Evolutionary conservation across 2,329 filamentous ascomycete species (phyloP).

Genomic region (Tolypocladium capitatum): DNA sequence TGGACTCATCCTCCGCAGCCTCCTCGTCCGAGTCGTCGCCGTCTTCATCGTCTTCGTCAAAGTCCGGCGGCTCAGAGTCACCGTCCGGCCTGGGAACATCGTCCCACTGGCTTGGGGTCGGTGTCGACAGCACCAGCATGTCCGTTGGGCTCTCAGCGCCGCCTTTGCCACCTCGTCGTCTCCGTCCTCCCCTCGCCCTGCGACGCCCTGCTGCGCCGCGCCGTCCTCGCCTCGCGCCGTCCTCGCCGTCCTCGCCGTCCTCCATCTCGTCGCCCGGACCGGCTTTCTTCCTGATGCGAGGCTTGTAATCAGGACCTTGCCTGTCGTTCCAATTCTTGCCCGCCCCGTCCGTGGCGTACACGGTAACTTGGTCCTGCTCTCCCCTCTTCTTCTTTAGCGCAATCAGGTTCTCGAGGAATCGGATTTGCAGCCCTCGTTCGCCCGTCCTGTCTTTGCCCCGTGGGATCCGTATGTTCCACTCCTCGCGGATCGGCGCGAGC

Average conservation of each 20-base stretch:
- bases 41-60: slow-evolving; percentile 10
- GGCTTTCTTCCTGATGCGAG: slow-evolving; percentile 12
- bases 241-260: slow-evolving; percentile 12
- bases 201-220: slow-evolving; percentile 6
- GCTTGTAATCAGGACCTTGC: slow-evolving; percentile 25
- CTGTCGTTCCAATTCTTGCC: slow-evolving; percentile 29
- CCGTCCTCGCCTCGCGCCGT: not conserved
- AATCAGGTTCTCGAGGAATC: slow-evolving; percentile 54
- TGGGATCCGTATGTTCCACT: slow-evolving; percentile 32
- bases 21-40: slow-evolving; percentile 9
- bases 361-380: slow-evolving; percentile 52
- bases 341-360: slow-evolving; percentile 34
- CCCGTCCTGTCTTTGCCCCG: slow-evolving; percentile 31
- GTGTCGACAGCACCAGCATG: slow-evolving; percentile 14
- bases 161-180: slow-evolving; percentile 8
- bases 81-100: slow-evolving; percentile 16
- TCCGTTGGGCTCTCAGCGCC: not conserved
- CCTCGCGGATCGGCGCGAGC: slow-evolving; percentile 25
- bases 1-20: slow-evolving; percentile 13
- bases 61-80: slow-evolving; percentile 7
- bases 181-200: slow-evolving; percentile 7
- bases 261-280: slow-evolving; percentile 7
- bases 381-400: slow-evolving; percentile 50
- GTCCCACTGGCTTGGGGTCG: slow-evolving; percentile 21
- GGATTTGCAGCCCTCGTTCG: slow-evolving; percentile 32